Base-by-base conservation (phyloP, 2,329 filamentous ascomycete genomes). In the Xylariaceae sp. region DNA sequence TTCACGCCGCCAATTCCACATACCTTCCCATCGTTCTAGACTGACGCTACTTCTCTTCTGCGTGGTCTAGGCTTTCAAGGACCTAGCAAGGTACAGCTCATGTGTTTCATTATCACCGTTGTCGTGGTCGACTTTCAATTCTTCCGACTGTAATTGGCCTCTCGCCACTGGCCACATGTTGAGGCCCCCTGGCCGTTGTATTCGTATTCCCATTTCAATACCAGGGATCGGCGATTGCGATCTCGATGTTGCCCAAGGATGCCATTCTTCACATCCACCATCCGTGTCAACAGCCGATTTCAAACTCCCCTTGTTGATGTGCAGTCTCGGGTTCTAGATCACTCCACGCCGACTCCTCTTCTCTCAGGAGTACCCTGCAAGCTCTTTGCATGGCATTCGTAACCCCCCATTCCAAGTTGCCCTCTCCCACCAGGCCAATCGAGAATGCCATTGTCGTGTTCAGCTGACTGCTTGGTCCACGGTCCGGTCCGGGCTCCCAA, bases 61-160 rank as follows among this genome's bases (percentile, higher is more conserved):
- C 42, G 18, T 14, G 52, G 61, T 64, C 63, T 64, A 69, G 66
- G 65, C 66, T 58, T 68, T 66, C 51, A 60, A 55, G 54, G 64
- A 68, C 52, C 63, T 69, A 51, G 61, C 63, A 45, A 68, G 61
- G 66, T 67, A 63, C 53, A 28, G 22, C 22, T 28, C 22, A 28
- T 28, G 22, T 28, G 22, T 28, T 28, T 28, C 22, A 28, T 28
- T 28, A 28, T 28, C 22, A 28, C 22, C 22, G 22, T 28, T 28
- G 4, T 28, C 4, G 22, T 28, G 4, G 22, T 28, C 22, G 22
- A 28, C 7, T 28, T 7, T 28, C 22, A n/a, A 5, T 28, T 28
- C 7, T 28, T 28, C 4, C 22, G 22, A 28, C 22, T 28, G 22
- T 28, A 28, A 28, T 28, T 28, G 22, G 22, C 22, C 22, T 5